These are phyloP conservation scores for Leccinellum albellum DNA, from an alignment of 768 basidiomycete species.

Conservation along the genomic window DNA sequence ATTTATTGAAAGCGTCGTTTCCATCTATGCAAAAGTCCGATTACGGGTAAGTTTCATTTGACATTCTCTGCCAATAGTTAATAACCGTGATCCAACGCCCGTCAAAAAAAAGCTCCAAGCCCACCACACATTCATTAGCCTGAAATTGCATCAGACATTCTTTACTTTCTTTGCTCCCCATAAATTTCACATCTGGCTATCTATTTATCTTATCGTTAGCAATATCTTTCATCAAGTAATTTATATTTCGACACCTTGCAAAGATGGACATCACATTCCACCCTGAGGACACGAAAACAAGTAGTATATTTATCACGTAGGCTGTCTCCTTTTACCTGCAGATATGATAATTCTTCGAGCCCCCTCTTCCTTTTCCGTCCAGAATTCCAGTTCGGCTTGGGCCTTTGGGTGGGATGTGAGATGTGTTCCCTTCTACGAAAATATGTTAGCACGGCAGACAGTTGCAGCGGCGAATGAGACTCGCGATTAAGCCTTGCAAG, in stretches of 20 bases:
- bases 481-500: constrained; percentile 71
- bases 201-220: constrained; percentile 10
- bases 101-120: constrained; percentile 12
- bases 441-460: background rate
- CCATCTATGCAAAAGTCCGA: constrained; percentile 48
- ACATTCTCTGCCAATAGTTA: background rate
- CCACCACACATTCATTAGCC: constrained; percentile 12
- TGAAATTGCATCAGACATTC: constrained; percentile 12
- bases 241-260: constrained; percentile 19
- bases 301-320: constrained; percentile 18
- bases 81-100: constrained; percentile 1
- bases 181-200: background rate
- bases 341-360: constrained; percentile 57
- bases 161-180: constrained; percentile 3
- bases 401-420: constrained; percentile 77
- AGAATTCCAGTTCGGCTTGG: constrained; percentile 83
- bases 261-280: constrained; percentile 13
- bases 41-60: constrained; percentile 33
- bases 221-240: constrained; percentile 15
- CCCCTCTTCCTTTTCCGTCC: constrained; percentile 83
- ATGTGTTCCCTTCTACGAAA: constrained; percentile 56
- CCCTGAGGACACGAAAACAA: constrained; percentile 6
- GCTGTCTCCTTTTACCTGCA: constrained; percentile 30
- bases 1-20: constrained; percentile 69
- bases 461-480: constrained; percentile 25